phyloP scores from a whole-genome alignment of 75 land plant genomes.

The Sequoiadendron giganteum region DNA sequence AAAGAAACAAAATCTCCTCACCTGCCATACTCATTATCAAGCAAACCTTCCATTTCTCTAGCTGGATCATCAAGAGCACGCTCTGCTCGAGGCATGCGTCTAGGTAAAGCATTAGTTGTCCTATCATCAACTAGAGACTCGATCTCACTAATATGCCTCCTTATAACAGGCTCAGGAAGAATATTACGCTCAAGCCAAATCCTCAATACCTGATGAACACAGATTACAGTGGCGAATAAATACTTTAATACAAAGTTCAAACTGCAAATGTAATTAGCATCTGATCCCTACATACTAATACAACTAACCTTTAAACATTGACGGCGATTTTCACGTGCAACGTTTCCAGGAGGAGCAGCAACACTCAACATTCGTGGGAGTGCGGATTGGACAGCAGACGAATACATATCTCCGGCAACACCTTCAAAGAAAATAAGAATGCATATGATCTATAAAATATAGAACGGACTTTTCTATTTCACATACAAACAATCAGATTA shows the following conservation, averaged over 20 bases:
- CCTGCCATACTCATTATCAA: conserved; percentile 99
- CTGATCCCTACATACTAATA: background rate
- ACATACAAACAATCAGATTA: background rate
- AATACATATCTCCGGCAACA: conserved; percentile 43
- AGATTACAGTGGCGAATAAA: background rate
- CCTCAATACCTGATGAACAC: conserved; percentile 67
- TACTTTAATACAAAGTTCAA: background rate
- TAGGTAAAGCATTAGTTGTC: conserved; percentile 22
- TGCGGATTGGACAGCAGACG: conserved; percentile 58
- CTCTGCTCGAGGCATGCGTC: conserved; percentile 60
- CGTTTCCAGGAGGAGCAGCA: conserved; percentile 88
- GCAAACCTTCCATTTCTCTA: conserved; percentile 95
- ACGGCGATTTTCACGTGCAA: conserved; percentile 80
- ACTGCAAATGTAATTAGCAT: background rate
- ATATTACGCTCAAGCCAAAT: conserved; percentile 79
- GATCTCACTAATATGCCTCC: conserved; percentile 69
- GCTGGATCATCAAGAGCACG: conserved; percentile 88
- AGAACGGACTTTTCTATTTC: conserved; percentile 8
- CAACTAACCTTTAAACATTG: conserved; percentile 85
- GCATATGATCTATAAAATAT: conserved; percentile 3
- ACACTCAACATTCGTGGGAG: conserved; percentile 77
- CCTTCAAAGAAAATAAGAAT: conserved; percentile 12
- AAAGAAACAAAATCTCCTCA: conserved; percentile 13
- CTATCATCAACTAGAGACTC: conserved; percentile 56
- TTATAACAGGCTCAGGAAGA: conserved; percentile 69